Conservation (phyloP, 441 rosid genomes). For the Populus hybrid region DNA sequence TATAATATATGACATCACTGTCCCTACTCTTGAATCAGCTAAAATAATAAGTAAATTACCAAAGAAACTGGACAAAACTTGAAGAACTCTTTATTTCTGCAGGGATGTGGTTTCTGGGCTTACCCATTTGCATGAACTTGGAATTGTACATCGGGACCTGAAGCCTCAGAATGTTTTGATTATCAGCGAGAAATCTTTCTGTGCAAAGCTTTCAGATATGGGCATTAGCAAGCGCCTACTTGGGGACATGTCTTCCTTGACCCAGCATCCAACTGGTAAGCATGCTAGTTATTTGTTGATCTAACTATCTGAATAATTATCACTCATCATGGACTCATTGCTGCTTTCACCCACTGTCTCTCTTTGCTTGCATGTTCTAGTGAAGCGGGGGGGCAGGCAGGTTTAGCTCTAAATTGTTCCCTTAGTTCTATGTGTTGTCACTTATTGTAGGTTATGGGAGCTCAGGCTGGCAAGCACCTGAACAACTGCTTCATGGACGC, state of each 20-base stretch:
- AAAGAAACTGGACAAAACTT: constrained; percentile 7
- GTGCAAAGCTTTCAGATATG: constrained; percentile 97
- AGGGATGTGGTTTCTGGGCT: constrained; percentile 87
- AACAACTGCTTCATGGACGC: constrained; percentile 73
- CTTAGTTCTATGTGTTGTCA: constrained; percentile 12
- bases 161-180: constrained; percentile 97
- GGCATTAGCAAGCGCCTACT: constrained; percentile 83
- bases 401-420: neutral
- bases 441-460: constrained; percentile 70
- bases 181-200: constrained; percentile 49
- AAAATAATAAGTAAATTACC: neutral
- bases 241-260: constrained; percentile 75
- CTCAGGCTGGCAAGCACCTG: constrained; percentile 99
- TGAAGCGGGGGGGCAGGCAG: neutral
- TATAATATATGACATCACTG: neutral
- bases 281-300: neutral
- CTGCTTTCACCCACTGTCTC: neutral
- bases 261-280: constrained; percentile 75
- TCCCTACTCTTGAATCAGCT: neutral
- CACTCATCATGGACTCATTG: neutral
- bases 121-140: constrained; percentile 85
- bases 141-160: constrained; percentile 86
- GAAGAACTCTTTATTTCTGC: constrained; percentile 17
- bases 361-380: neutral
- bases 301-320: neutral